Percentiles rank a stretch among this genome's conserved stretches.
Evolutionary conservation across 495 filamentous ascomycete species (phyloP).

Genomic region (Podospora pseudopauciseta): DNA sequence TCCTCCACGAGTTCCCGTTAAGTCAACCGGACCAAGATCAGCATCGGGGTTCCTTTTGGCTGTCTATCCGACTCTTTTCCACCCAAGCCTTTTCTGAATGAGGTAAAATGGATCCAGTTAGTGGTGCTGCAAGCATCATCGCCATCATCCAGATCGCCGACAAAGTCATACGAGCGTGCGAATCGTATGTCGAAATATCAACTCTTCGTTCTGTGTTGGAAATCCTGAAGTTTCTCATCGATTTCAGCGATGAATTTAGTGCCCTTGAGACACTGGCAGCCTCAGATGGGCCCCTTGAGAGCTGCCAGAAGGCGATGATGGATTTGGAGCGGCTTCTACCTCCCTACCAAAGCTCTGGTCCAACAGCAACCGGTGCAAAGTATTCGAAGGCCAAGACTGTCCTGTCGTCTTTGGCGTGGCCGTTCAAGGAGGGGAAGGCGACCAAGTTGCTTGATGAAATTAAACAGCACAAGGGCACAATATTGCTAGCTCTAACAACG

Average conservation of each 20-base stretch:
- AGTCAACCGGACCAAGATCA: background rate
- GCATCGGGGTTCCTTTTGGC: background rate
- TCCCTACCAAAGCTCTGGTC: background rate
- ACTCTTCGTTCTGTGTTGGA: constrained; percentile 4
- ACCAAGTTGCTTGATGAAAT: constrained; percentile 17
- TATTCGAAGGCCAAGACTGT: constrained; percentile 11
- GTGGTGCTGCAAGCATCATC: constrained; percentile 11
- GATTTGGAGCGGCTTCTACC: constrained; percentile 9
- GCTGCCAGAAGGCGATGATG: constrained; percentile 1
- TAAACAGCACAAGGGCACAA: constrained; percentile 17
- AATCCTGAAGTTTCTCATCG: constrained; percentile 10
- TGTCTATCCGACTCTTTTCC: background rate
- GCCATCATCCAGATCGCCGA: constrained; percentile 15
- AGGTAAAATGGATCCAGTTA: constrained; percentile 10
- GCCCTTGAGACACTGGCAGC: background rate
- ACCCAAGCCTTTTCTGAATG: background rate
- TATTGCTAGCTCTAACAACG: constrained; percentile 13
- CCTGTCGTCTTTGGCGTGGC: constrained; percentile 15
- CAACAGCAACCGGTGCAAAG: background rate
- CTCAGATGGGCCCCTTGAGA: constrained; percentile 2
- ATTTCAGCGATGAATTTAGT: background rate
- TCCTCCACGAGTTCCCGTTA: background rate
- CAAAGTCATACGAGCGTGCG: constrained; percentile 9
- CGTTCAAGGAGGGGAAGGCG: constrained; percentile 12
- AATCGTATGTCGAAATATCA: constrained; percentile 8